Conservation (phyloP, 306 rosid genomes). For the Lathyrus oleraceus region DNA sequence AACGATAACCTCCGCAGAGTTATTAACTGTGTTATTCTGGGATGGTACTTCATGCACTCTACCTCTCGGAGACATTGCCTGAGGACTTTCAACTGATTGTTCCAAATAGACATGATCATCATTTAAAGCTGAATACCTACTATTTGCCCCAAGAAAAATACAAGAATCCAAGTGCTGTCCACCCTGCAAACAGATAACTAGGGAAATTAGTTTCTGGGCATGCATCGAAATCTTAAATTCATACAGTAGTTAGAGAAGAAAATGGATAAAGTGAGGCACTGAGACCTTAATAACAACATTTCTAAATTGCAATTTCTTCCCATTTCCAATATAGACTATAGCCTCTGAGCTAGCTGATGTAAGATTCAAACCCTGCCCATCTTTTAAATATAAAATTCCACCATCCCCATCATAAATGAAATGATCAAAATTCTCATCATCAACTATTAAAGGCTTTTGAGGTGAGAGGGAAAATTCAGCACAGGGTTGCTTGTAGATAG, state of each 20-base stretch:
- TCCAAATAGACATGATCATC: conserved; percentile 73
- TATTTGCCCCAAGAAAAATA: conserved; percentile 78
- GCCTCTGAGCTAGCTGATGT: conserved; percentile 64
- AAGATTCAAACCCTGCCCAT: conserved; percentile 60
- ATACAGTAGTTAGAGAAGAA: conserved; percentile 2
- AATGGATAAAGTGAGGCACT: conserved; percentile 6
- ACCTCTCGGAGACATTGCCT: conserved; percentile 39
- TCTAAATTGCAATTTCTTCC: conserved; percentile 89
- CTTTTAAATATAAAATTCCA: conserved; percentile 68
- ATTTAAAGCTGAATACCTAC: conserved; percentile 75
- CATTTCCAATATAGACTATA: conserved; percentile 77
- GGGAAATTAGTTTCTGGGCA: conserved; percentile 20
- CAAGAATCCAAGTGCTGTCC: conserved; percentile 86
- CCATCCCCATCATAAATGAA: conserved; percentile 90
- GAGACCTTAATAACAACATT: conserved; percentile 82
- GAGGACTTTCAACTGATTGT: conserved; percentile 47
- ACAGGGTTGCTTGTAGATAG: conserved; percentile 71
- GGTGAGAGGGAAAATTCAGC: conserved; percentile 74
- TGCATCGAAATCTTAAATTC: background rate
- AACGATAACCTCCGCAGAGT: conserved; percentile 57
- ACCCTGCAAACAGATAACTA: conserved; percentile 52
- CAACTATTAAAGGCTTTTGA: conserved; percentile 73
- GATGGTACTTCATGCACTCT: conserved; percentile 41
- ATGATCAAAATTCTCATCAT: conserved; percentile 68
- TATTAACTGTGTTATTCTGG: conserved; percentile 43